A percentile compares a stretch with the other conserved stretches of the same genome.
phyloP scores from a whole-genome alignment of 345 rosid genomes.

The Citrus glauca region DNA sequence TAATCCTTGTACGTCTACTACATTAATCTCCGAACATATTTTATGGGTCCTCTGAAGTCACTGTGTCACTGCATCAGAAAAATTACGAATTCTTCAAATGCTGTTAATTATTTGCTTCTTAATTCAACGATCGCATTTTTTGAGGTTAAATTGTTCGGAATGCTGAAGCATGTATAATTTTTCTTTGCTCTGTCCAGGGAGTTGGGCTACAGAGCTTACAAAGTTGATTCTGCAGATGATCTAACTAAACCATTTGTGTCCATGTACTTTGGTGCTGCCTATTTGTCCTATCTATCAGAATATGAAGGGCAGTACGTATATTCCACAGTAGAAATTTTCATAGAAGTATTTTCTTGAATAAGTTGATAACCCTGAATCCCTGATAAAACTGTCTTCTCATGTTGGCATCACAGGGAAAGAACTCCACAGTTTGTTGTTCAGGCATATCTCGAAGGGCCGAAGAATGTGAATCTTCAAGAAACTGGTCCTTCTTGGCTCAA shows the following conservation, averaged over 20 bases:
- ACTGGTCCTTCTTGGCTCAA: conserved; percentile 67
- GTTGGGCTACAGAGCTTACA: conserved; percentile 74
- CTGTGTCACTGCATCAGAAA: background rate
- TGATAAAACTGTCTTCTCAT: background rate
- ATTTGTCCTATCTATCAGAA: conserved; percentile 71
- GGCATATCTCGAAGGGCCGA: conserved; percentile 73
- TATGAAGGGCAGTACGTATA: conserved; percentile 75
- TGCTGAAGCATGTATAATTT: conserved; percentile 12
- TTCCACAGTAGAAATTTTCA: background rate
- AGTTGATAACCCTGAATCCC: background rate
- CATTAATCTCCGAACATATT: background rate
- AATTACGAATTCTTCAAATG: background rate
- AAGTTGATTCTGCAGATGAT: conserved; percentile 63
- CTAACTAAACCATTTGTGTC: conserved; percentile 79
- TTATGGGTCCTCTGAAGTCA: background rate
- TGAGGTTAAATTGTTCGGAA: background rate
- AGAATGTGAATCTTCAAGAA: conserved; percentile 53
- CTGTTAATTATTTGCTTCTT: background rate
- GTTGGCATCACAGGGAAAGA: conserved; percentile 50
- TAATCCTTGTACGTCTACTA: no score
- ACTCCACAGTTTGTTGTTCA: conserved; percentile 68
- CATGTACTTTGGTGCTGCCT: conserved; percentile 87
- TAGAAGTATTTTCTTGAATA: background rate
- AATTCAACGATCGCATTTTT: background rate
- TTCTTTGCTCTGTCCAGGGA: conserved; percentile 43